phyloP scores from a whole-genome alignment of 108 stramenopile genomes.

The Chaetoceros tenuissimus region DNA sequence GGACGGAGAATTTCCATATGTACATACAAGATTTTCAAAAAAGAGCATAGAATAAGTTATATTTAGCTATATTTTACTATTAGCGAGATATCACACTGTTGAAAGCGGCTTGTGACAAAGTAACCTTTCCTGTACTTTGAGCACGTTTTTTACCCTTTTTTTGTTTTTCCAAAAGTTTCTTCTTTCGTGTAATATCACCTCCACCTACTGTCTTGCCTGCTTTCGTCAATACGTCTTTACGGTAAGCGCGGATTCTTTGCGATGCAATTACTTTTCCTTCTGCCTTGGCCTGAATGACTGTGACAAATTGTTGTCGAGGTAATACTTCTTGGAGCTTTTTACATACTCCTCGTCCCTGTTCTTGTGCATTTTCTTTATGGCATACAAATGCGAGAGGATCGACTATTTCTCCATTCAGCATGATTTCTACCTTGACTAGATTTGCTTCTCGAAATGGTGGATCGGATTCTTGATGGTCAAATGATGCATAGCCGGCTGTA shows the following conservation, averaged over 20 bases:
- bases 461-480: constrained; percentile 65
- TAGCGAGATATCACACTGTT: constrained; percentile 69
- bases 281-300: constrained; percentile 95
- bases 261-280: constrained; percentile 80
- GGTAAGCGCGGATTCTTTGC: constrained; percentile 80
- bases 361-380: constrained; percentile 68
- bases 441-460: constrained; percentile 60
- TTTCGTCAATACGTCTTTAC: constrained; percentile 95
- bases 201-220: constrained; percentile 94
- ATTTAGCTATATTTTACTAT: too few relatives aligned
- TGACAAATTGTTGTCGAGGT: constrained; percentile 96
- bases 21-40: too few relatives aligned
- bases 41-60: too few relatives aligned
- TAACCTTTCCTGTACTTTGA: constrained; percentile 87
- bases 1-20: too few relatives aligned
- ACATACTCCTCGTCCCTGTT: constrained; percentile 73
- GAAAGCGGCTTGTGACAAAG: constrained; percentile 96
- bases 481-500: constrained; percentile 70
- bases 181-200: constrained; percentile 94
- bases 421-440: constrained; percentile 90
- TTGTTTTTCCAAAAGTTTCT: constrained; percentile 98
- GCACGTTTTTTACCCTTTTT: constrained; percentile 95
- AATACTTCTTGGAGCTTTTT: constrained; percentile 87
- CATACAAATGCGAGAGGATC: constrained; percentile 91
- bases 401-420: constrained; percentile 87